Base-by-base conservation (phyloP, 768 basidiomycete genomes). In the Lactarius hengduanensis region DNA sequence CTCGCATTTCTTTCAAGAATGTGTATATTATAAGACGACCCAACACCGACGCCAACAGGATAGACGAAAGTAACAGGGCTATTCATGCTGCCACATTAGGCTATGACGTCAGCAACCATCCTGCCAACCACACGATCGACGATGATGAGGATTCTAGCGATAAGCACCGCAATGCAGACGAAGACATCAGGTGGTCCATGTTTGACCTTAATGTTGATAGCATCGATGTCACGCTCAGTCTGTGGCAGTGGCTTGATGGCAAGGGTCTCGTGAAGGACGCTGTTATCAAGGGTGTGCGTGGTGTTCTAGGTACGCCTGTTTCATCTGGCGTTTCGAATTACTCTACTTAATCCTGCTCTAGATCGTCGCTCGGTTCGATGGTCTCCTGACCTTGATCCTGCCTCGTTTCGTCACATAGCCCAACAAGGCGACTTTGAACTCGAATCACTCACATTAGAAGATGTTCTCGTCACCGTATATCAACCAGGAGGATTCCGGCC, bases 121-220 rank as follows among this genome's bases (percentile, higher is more conserved):
- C 90, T 1, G 85, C 86, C 0, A 86, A 88, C 69, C 84, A 91
- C 75, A 79, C 80, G 62, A 70, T 80, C 10, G 91, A 90, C 7
- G 89, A 91, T 4, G 88, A 91, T 1, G 80, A 83, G 55, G 76
- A 75, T 6, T n/a, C 64, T 61, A 11, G 40, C 2, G 64, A 68
- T 32, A 70, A 70, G 30, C 34, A 34, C 41, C 58, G 69, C 67
- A 61, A 78, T 41, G 70, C 78, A 8, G 80, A 84, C 20, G 85
- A 89, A 65, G 85, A 91, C 67, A 72, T 74, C 59, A 92, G 94
- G 74, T 91, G 89, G 76, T 89, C 95, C 8, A 90, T 92, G 84
- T 98, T 96, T 71, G 96, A 98, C 75, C 76, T 99, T 67, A 93
- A 86, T 68, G 86, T 99, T 18, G 96, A 97, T 73, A 93, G 94